Conservation (phyloP, 1,284 basidiomycete species). For the Boletellus deceptivus region DNA sequence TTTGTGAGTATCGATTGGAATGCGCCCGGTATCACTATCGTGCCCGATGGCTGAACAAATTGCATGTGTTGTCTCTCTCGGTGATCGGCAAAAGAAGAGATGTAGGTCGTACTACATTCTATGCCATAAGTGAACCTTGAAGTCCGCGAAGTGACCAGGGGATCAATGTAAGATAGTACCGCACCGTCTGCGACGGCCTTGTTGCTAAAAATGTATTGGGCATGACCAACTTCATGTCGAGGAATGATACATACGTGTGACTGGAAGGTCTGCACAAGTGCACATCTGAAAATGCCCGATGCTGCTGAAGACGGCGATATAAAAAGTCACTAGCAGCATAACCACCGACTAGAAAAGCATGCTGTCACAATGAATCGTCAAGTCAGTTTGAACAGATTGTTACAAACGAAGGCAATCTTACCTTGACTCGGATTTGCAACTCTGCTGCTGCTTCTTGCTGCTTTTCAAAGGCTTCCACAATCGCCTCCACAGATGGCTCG, state of each 20-base stretch:
- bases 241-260: constrained; percentile 32
- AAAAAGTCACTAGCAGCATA: constrained; percentile 52
- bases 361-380: neutral
- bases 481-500: constrained; percentile 45
- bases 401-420: constrained; percentile 4
- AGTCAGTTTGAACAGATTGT: no score
- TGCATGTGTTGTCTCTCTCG: constrained; percentile 16
- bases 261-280: constrained; percentile 38
- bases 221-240: neutral
- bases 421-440: constrained; percentile 32
- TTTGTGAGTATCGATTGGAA: constrained; percentile 33
- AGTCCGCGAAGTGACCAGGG: constrained; percentile 44
- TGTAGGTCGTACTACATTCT: constrained; percentile 25
- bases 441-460: constrained; percentile 31
- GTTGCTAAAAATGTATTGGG: constrained; percentile 37
- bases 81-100: constrained; percentile 36
- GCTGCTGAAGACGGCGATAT: constrained; percentile 36
- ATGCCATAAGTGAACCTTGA: constrained; percentile 45
- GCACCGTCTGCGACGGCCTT: constrained; percentile 59
- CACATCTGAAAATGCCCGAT: constrained; percentile 29
- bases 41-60: constrained; percentile 16
- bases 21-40: constrained; percentile 15
- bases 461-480: constrained; percentile 38
- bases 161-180: constrained; percentile 49
- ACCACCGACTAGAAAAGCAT: constrained; percentile 39